Evolutionary conservation across 495 filamentous ascomycete genomes (phyloP), one percentile per base, ranked within the genome.

Genomic region (Penicillium verhagenii): DNA sequence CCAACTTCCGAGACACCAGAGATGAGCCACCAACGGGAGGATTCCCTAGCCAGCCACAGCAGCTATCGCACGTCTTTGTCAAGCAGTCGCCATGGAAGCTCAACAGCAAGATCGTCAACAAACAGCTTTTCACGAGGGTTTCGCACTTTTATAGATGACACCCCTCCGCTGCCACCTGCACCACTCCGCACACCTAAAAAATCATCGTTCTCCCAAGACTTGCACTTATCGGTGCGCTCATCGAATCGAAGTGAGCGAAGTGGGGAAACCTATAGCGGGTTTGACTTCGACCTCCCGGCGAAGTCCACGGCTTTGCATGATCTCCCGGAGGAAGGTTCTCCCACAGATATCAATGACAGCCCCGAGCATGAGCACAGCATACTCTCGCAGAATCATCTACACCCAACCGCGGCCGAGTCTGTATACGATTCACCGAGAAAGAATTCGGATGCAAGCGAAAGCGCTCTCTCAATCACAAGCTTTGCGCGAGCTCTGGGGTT

Each of bases 31-130:
- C 61, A 57, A 28, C 63, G 72, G 13, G 61, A 53, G 5, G 60
- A 68, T 24, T 78, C 75, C 1, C 59, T 67, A 8, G 71, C 72
- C 16, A 77, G 72, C 52, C 72, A 69, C 40, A 78, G 75, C 50
- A 78, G 72, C 51, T 78, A 78, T 53, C 63, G 73, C 29, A 73
- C 72, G 0, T 78, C 75, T 3, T 37, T 74, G 8, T 63, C 72
- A 16, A 80, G 76, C 58, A 79, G 66, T n/a, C 68, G 73, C 8
- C 66, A 71, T 53, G 68, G 70, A 43, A 70, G 64, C 39, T 71
- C 70, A 24, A 67, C 69, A 3, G 60, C 74, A 37, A 60, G 72
- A 57, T 73, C 74, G 7, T 78, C 78, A 1, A 65, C 74, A 6
- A 61, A 69, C 25, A 76, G 72, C 53, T 54, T 73, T n/a, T 53